Base-by-base conservation (phyloP, 805 yeast species). In the Lipomyces yamanashiensis region DNA sequence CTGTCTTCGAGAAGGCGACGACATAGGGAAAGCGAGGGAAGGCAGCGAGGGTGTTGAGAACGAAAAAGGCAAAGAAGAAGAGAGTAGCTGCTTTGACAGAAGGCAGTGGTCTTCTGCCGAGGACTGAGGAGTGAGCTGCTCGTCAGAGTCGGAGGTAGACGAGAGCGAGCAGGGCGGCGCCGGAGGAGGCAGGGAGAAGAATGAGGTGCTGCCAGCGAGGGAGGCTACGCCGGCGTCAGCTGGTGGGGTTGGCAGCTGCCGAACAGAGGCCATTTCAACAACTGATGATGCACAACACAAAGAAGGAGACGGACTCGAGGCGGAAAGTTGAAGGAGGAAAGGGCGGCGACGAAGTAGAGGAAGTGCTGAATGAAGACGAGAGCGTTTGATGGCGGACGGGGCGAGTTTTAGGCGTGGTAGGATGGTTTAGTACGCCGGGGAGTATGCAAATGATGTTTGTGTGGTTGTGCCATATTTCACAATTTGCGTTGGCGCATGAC, bases 141-240 rank as follows among this genome's bases (percentile, higher is more conserved):
- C 28, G 28, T 28, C 34, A 2, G 54, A 39, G 58, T 37, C 52
- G 7, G 43, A 21, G 43, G n/a, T 23, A 4, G 51, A 21, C n/a
- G 23, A 44, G n/a, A 54, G 52, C 3, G 58, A 45, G 58, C 37
- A 33, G 3, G 58, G 50, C 19, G 58, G 58, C 7, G 52, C 9
- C 0, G 58, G 43, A 13, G 19, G 48, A n/a, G 55, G 55, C 12
- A 52, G 45, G 55, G 39, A 45, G 55, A 52, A 52, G 55, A 52
- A 45, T 37, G 52, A 39, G 44, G 19, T 37, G 60, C 15, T 19
- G 12, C 39, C 34, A 52, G 41, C 13, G 52, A 7, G 28, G 44
- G 43, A 13, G 33, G 54, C 40, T 28, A 17, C 6, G 17, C 15
- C 43, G 34, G 34, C 40, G 17, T 37, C 43, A 10, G 34, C 40